Percentiles rank a stretch among this genome's conserved stretches.
Evolutionary conservation across 2,329 filamentous ascomycete species (phyloP).

Genomic region (Epicoccum nigrum): DNA sequence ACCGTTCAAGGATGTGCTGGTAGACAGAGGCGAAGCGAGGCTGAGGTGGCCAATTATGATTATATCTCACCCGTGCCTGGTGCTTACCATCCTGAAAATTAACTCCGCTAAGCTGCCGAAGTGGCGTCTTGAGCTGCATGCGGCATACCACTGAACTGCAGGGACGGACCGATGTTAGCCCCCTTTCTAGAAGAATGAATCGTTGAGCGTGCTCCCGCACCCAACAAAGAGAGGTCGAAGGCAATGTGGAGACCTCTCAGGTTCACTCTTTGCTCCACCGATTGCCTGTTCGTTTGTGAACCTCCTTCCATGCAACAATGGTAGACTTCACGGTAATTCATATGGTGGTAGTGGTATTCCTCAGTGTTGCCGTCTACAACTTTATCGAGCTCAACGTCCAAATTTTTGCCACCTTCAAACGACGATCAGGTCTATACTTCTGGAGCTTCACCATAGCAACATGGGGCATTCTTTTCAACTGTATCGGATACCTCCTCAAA

Average conservation of each 20-base stretch:
- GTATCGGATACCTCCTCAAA: constrained; percentile 52
- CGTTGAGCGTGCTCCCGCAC: neutral
- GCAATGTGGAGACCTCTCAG: constrained; percentile 3
- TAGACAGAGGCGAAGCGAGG: neutral
- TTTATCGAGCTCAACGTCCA: constrained; percentile 52
- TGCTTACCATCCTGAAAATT: neutral
- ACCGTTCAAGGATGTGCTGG: neutral
- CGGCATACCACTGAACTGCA: constrained; percentile 4
- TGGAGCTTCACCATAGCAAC: constrained; percentile 54
- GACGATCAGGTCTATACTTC: constrained; percentile 55
- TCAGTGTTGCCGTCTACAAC: constrained; percentile 43
- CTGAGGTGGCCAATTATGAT: neutral
- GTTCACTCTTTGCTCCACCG: neutral
- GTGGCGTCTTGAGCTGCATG: constrained; percentile 5
- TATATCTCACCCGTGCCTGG: neutral
- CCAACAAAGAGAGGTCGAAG: constrained; percentile 7
- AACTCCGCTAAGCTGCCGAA: constrained; percentile 14
- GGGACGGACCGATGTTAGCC: constrained; percentile 11
- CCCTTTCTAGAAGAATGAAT: constrained; percentile 11
- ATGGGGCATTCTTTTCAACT: constrained; percentile 53
- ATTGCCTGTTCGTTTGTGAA: neutral
- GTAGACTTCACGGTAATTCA: constrained; percentile 8
- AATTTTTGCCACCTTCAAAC: constrained; percentile 54
- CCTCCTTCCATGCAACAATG: constrained; percentile 5
- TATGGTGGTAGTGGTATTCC: constrained; percentile 26